Evolutionary conservation across 441 rosid species (phyloP), one percentile per base, ranked within the genome.

Genomic region (Biscutella laevigata): DNA sequence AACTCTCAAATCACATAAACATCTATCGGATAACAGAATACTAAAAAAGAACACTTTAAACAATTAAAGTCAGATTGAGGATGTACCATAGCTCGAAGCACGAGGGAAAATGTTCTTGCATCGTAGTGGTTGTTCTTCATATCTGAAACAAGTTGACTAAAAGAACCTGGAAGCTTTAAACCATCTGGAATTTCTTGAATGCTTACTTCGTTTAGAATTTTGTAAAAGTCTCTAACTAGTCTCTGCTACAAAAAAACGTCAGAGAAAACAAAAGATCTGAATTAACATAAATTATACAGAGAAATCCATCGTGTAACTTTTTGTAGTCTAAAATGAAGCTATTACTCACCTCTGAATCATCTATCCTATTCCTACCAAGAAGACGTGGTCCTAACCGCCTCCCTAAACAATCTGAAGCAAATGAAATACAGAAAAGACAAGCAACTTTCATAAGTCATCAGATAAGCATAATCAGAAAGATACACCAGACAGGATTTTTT

Each of bases 311-410:
- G 37, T 61, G n/a, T n/a, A n/a, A n/a, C n/a, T n/a, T n/a, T n/a
- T n/a, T n/a, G n/a, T n/a, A n/a, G n/a, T n/a, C n/a, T n/a, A n/a
- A n/a, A n/a, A n/a, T n/a, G n/a, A n/a, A n/a, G n/a, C n/a, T n/a
- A n/a, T n/a, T n/a, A 79, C 82, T n/a, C n/a, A 89, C 99, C 89
- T 74, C 97, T 39, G 99, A 89, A 75, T 82, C 94, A 82, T 89
- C 96, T 62, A 62, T n/a, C n/a, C n/a, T n/a, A n/a, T n/a, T 81
- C 69, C 87, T 79, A 36, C 94, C 88, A 38, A 92, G 94, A 76
- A 94, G 69, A 71, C 77, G 83, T 34, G 99, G 99, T 75, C 99
- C 97, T 59, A 83, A 73, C 64, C 95, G 81, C 77, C 99, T 79
- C 56, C 96, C 97, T 77, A 94, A 83, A 80, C 99, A 94, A 85